Conservation (phyloP, 1,284 basidiomycete genomes). For the Cutaneotrichosporon sp. region DNA sequence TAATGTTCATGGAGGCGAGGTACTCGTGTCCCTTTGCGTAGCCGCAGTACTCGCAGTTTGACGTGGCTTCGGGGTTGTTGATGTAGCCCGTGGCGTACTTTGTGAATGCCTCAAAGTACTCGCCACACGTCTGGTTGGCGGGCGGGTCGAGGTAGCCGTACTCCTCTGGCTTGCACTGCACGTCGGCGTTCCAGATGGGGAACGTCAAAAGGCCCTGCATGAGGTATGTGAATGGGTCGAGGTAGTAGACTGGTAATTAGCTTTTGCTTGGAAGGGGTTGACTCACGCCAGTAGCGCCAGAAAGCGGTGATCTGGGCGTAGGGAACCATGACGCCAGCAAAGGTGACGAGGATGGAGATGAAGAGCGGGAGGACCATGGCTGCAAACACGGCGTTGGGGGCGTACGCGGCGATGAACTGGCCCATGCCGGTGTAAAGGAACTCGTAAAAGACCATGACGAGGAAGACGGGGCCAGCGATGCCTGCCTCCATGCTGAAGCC, state of each 20-base stretch:
- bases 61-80: conserved; percentile 32
- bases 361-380: conserved; percentile 25
- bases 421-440: conserved; percentile 45
- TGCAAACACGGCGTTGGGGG: conserved; percentile 39
- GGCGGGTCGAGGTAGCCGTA: conserved; percentile 41
- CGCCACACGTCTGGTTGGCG: conserved; percentile 36
- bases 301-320: conserved; percentile 31
- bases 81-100: conserved; percentile 28
- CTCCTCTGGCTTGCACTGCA: conserved; percentile 37
- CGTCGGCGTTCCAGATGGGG: conserved; percentile 30
- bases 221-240: conserved; percentile 40
- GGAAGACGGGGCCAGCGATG: conserved; percentile 31
- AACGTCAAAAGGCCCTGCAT: conserved; percentile 33
- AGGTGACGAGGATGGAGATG: conserved; percentile 22
- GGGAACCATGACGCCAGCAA: conserved; percentile 34
- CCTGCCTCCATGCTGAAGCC: conserved; percentile 8
- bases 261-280: background rate
- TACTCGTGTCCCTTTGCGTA: conserved; percentile 38
- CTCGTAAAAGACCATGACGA: conserved; percentile 45
- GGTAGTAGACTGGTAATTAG: conserved; percentile 23
- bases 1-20: conserved; percentile 33
- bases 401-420: conserved; percentile 30
- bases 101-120: conserved; percentile 32
- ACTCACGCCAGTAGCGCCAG: conserved; percentile 30
- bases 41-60: conserved; percentile 36